Evolutionary conservation across 495 filamentous ascomycete species (phyloP).

Genomic region (Penicillium verhagenii): DNA sequence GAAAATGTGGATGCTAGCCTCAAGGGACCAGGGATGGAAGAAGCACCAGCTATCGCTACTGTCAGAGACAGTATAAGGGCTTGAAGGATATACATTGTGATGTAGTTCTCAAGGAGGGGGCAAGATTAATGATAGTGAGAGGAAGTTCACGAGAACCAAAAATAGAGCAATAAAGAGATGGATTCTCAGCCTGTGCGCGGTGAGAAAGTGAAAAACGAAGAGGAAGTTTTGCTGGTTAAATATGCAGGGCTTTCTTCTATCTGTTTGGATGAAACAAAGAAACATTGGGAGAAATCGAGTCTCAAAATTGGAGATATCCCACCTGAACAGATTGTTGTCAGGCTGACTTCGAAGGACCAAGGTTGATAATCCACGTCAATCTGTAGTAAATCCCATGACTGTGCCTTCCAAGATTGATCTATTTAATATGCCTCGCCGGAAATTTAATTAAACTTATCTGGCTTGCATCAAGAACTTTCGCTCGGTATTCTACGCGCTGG

Average conservation of each 20-base stretch:
- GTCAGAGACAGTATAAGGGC: background rate
- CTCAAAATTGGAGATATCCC: background rate
- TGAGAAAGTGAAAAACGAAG: background rate
- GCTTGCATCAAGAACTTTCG: background rate
- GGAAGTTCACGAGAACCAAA: background rate
- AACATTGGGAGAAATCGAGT: background rate
- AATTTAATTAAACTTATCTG: conserved; percentile 2
- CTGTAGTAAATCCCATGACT: background rate
- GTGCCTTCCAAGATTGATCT: background rate
- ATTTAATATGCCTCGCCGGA: background rate
- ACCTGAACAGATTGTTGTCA: background rate
- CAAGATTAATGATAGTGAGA: background rate
- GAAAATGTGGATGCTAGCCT: conserved; percentile 20
- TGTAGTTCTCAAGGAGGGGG: background rate
- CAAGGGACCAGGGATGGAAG: conserved; percentile 17
- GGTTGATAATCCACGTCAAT: background rate
- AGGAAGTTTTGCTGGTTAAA: background rate
- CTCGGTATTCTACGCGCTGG: background rate
- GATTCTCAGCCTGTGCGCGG: no score
- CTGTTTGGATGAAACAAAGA: background rate
- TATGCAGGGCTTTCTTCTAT: background rate
- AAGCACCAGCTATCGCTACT: conserved; percentile 1
- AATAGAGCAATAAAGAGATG: background rate
- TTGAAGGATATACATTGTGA: conserved; percentile 4
- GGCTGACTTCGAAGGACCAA: no score